These are phyloP conservation scores for Leccinum pachyderme DNA, from an alignment of 1,284 basidiomycete species.

Conservation along the genomic window DNA sequence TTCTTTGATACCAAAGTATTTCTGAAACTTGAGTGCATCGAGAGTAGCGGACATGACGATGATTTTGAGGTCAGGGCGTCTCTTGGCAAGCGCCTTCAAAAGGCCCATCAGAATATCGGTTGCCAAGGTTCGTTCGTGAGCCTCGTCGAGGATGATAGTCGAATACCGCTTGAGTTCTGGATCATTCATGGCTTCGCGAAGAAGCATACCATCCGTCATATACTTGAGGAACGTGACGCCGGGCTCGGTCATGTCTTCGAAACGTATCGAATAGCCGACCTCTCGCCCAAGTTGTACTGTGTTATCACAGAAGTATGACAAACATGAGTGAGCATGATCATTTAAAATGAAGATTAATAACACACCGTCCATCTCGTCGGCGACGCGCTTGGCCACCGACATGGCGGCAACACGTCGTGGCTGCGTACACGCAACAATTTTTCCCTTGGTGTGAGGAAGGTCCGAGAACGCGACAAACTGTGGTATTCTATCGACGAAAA, in stretches of 20 bases:
- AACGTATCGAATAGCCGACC: slow-evolving; percentile 98
- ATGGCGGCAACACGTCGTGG: slow-evolving; percentile 96
- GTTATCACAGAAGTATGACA: not conserved
- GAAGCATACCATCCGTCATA: slow-evolving; percentile 99
- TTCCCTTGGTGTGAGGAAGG: slow-evolving; percentile 83
- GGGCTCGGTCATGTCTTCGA: slow-evolving; percentile 95
- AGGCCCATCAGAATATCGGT: slow-evolving; percentile 99
- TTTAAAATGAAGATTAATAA: slow-evolving; percentile 3
- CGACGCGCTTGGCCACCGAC: slow-evolving; percentile 98
- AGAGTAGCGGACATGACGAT: slow-evolving; percentile 99
- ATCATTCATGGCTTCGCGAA: slow-evolving; percentile 98
- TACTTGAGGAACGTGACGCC: slow-evolving; percentile 94
- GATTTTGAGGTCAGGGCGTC: slow-evolving; percentile 89
- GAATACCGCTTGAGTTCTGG: slow-evolving; percentile 87
- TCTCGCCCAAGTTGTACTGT: slow-evolving; percentile 87
- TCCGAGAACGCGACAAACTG: slow-evolving; percentile 96
- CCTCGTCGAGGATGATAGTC: slow-evolving; percentile 98
- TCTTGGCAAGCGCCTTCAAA: slow-evolving; percentile 72
- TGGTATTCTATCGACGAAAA: slow-evolving; percentile 64
- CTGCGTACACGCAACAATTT: slow-evolving; percentile 96
- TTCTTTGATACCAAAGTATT: slow-evolving; percentile 79
- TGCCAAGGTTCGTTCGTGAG: slow-evolving; percentile 96
- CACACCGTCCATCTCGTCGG: slow-evolving; percentile 96
- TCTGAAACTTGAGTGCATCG: slow-evolving; percentile 95
- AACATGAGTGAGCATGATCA: slow-evolving; percentile 6